Base-by-base conservation (phyloP, 2,329 filamentous ascomycete species). In the Immersiporthe knoxdaviesiana region DNA sequence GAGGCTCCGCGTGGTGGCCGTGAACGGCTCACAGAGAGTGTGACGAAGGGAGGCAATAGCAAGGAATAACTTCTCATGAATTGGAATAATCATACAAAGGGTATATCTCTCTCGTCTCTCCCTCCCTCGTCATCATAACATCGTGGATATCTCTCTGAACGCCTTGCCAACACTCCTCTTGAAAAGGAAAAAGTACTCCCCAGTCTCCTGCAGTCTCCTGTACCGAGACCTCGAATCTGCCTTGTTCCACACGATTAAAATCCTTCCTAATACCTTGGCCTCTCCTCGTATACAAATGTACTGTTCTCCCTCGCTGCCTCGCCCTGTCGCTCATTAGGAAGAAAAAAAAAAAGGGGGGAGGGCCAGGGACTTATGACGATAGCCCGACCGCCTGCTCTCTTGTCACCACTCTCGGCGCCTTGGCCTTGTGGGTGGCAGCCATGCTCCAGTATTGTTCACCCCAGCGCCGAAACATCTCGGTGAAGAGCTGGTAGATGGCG, bases 381-480 rank as follows among this genome's bases (percentile, higher is more conserved):
- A 54, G 24, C 24, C 52, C 52, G 16, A 56, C 21, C 16, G 21
- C 18, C 8, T 21, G 37, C 2, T n/a, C 56, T 27, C 54, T 27
- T 14, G 27, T 21, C 27, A 27, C 16, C 6, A 32, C 24, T 11
- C 30, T 16, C 14, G 30, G 30, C 16, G 16, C 6, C 30, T 27
- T 27, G 3, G 18, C 24, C 54, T 58, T 59, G 56, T 32, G 14
- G 2, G 16, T 18, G 8, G 30, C 30, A 35, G 47, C 50, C 18
- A 24, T 39, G 16, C 39, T 59, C 68, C 68, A 69, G 50, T 69
- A 69, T 32, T 59, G 44, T 37, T 69, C 64, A 21, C 68, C 68
- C 68, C 68, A 69, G 21, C 68, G 47, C 3, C 68, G 58, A n/a
- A 69, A 69, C 59, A 69, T 69, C 27, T 69, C 68, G 47, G 63